Base-by-base conservation (phyloP, 2,329 filamentous ascomycete species). In the Pestalotiopsis fici region DNA sequence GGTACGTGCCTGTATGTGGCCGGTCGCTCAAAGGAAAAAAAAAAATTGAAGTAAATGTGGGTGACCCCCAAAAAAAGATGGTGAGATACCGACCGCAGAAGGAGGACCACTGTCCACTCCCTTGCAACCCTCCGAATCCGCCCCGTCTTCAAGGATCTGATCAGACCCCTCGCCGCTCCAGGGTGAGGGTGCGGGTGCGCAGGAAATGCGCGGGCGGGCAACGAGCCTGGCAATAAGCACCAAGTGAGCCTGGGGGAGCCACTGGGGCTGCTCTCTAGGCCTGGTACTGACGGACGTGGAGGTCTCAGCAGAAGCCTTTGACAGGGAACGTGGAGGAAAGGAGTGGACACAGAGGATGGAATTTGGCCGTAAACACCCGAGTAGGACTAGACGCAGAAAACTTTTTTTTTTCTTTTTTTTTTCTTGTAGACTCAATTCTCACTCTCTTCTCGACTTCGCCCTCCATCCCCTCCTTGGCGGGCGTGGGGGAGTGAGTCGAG, bases 111-210 rank as follows among this genome's bases (percentile, higher is more conserved):
- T 23, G 47, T n/a, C 47, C 18, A 54, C 55, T 28, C 54, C 64
- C 67, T 50, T 59, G 62, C 55, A 54, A 65, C 43, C 50, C 67
- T 68, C 67, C 67, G 67, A 64, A 65, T 65, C 50, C 59, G 57
- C 67, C 67, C 65, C 63, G 67, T 43, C 59, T 63, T 65, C 23
- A 31, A 68, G 55, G 55, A 57, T 35, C 61, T 59, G 59, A 66
- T 68, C 54, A 66, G 59, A 60, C 43, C 43, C 31, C 31, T 35
- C 31, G 31, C 31, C 31, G 31, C 39, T 63, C 59, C 23, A 63
- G 65, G 65, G 59, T 27, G 57, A 15, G n/a, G n/a, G n/a, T 23
- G 31, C 31, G 31, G 31, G 31, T 35, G 31, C 31, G 31, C 31
- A 35, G 31, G 55, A 27, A 47, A 57, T 64, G 64, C 57, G 67